A percentile compares a stretch with the other conserved stretches of the same genome.
These are phyloP conservation scores for Rhizophora apiculata DNA, from an alignment of 345 rosid genomes.

Conservation along the genomic window DNA sequence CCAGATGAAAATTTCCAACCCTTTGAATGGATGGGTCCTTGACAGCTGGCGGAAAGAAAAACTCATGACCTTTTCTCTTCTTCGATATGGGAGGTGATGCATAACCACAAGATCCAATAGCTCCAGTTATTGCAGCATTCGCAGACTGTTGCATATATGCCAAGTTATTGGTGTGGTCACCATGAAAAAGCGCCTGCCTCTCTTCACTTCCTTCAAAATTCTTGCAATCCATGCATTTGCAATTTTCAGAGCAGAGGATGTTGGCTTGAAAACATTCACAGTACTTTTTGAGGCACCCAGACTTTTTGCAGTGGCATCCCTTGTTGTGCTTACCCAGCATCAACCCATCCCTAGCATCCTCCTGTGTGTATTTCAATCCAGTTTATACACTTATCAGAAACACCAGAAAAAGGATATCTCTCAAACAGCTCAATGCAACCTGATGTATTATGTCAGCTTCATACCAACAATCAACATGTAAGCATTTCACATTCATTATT, in stretches of 20 bases:
- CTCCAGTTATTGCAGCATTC: slow-evolving; percentile 98
- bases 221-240: slow-evolving; percentile 95
- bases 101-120: slow-evolving; percentile 90
- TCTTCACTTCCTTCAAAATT: slow-evolving; percentile 97
- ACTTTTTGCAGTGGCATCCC: slow-evolving; percentile 99
- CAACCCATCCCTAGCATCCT: slow-evolving; percentile 71
- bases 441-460: slow-evolving; percentile 1
- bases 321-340: slow-evolving; percentile 89
- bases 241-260: slow-evolving; percentile 94
- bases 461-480: background rate
- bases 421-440: background rate
- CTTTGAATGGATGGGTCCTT: slow-evolving; percentile 67
- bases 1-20: slow-evolving; percentile 70
- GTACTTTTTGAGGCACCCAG: slow-evolving; percentile 96
- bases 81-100: slow-evolving; percentile 66
- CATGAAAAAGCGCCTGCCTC: slow-evolving; percentile 91
- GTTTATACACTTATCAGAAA: slow-evolving; percentile 5
- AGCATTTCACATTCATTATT: background rate
- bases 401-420: background rate
- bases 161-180: slow-evolving; percentile 80
- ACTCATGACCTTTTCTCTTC: slow-evolving; percentile 84
- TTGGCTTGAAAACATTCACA: slow-evolving; percentile 99
- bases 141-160: slow-evolving; percentile 94
- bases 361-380: slow-evolving; percentile 40
- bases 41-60: slow-evolving; percentile 51